phyloP scores from a whole-genome alignment of 805 yeast species.

The Yarrowia deformans region DNA sequence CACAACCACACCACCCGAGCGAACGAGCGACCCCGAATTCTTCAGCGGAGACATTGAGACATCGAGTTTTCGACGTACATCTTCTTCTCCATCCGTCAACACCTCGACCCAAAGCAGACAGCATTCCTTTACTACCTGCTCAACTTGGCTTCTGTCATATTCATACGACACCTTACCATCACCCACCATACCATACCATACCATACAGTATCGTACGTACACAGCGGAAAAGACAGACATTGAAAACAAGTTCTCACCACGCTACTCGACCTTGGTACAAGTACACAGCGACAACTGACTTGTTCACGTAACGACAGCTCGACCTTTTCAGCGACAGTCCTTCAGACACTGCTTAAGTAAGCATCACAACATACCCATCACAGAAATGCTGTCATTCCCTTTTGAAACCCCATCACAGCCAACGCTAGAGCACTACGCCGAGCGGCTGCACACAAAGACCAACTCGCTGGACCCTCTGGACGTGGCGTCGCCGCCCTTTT shows the following conservation, averaged over 20 bases:
- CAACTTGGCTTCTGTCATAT: background rate
- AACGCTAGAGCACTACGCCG: conserved; percentile 33
- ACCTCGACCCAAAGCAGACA: background rate
- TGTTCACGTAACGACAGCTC: too few species aligned
- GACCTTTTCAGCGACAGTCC: background rate
- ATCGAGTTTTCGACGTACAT: background rate
- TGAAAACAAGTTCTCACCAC: too few species aligned
- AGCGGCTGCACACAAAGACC: conserved; percentile 26
- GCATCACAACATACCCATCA: background rate
- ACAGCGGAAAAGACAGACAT: too few species aligned
- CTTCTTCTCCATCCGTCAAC: background rate
- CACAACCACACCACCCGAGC: too few species aligned
- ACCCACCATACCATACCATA: background rate
- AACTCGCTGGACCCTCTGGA: conserved; percentile 25
- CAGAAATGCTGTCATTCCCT: conserved; percentile 23
- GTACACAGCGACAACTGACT: too few species aligned
- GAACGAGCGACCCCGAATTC: background rate
- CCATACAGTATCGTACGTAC: too few species aligned
- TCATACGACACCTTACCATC: background rate
- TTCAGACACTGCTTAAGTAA: background rate
- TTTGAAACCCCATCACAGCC: conserved; percentile 30
- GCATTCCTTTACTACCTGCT: background rate
- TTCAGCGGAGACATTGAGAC: too few species aligned
- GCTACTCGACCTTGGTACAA: too few species aligned
- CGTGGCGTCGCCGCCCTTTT: conserved; percentile 10